These are phyloP conservation scores for Vanrija sp. DNA, from an alignment of 1,284 basidiomycete genomes.

Conservation along the genomic window DNA sequence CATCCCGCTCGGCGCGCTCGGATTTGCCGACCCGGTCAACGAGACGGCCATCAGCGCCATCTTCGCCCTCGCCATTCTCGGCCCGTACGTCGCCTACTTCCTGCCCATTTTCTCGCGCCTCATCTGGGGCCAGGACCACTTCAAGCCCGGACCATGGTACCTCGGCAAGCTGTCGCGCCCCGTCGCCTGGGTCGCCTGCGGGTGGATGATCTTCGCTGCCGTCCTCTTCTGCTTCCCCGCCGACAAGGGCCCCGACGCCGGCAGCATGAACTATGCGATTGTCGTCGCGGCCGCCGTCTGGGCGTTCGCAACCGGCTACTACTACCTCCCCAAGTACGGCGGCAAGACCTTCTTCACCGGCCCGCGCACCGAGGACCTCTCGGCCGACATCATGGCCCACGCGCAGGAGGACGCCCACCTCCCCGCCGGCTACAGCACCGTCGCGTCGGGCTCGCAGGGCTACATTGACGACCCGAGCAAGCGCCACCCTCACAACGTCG, in stretches of 20 bases:
- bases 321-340: constrained; percentile 35
- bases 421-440: too few species aligned
- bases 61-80: constrained; percentile 39
- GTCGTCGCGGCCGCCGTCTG: constrained; percentile 37
- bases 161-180: constrained; percentile 30
- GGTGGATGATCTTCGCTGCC: constrained; percentile 42
- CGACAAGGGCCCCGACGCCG: constrained; percentile 26
- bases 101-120: constrained; percentile 41
- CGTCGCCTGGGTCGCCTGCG: constrained; percentile 28
- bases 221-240: constrained; percentile 44
- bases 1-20: constrained; percentile 34
- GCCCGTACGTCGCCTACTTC: constrained; percentile 32
- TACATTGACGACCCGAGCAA: too few species aligned
- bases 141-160: constrained; percentile 40
- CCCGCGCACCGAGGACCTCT: constrained; percentile 9
- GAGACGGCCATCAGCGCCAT: constrained; percentile 42
- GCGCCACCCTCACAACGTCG: too few species aligned
- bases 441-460: too few species aligned
- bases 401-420: neutral
- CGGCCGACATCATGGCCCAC: constrained; percentile 4
- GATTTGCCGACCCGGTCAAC: constrained; percentile 37
- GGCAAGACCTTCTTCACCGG: constrained; percentile 41
- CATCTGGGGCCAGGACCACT: constrained; percentile 26
- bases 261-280: constrained; percentile 39
- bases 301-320: constrained; percentile 34